phyloP scores from a whole-genome alignment of 2,329 filamentous ascomycete genomes.

The Trichophyton schoenleinii region DNA sequence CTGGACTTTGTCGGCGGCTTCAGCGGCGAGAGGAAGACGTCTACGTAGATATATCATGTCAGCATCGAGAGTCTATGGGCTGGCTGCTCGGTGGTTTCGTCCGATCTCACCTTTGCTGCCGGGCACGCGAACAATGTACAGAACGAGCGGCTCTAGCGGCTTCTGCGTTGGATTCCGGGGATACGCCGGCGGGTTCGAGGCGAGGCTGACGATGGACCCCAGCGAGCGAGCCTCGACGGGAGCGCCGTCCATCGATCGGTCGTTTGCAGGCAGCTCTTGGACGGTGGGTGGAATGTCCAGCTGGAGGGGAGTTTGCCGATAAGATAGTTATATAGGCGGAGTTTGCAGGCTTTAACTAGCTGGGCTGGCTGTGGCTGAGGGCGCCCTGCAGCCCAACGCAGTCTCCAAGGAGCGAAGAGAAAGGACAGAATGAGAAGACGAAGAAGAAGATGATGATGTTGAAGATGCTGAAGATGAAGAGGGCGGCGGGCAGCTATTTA shows the following conservation, averaged over 20 bases:
- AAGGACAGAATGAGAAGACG: neutral
- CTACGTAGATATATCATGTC: constrained; percentile 34
- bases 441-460: neutral
- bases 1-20: constrained; percentile 74
- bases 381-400: neutral
- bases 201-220: constrained; percentile 63
- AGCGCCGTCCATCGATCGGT: neutral
- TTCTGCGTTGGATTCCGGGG: constrained; percentile 62
- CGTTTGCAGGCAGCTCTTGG: neutral
- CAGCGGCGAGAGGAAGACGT: constrained; percentile 81
- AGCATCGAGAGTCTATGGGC: neutral
- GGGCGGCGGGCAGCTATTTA: neutral
- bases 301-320: neutral
- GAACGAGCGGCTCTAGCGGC: constrained; percentile 56
- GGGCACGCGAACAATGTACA: constrained; percentile 90
- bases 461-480: neutral
- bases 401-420: neutral
- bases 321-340: neutral
- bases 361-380: neutral
- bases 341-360: neutral
- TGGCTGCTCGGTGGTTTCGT: neutral
- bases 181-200: constrained; percentile 75
- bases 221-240: constrained; percentile 68
- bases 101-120: constrained; percentile 57
- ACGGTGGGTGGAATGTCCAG: neutral